Conservation (phyloP, 2,329 filamentous ascomycete genomes). For the Sphaerulina vaccinii region DNA sequence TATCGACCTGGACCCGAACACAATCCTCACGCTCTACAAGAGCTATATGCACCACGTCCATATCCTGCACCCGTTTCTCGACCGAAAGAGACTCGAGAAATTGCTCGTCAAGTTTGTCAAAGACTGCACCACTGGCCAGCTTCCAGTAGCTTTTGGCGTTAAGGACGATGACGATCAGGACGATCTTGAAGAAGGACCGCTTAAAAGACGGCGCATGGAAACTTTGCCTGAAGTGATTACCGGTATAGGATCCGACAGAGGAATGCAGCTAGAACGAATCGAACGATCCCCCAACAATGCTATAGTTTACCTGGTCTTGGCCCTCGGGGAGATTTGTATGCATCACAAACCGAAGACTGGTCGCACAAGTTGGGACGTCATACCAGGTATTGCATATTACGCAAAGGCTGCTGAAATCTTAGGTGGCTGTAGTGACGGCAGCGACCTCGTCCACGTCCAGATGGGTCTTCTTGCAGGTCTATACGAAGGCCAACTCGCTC, state of each 20-base stretch:
- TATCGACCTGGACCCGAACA: conserved; percentile 54
- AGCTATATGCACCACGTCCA: conserved; percentile 62
- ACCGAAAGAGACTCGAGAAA: conserved; percentile 51
- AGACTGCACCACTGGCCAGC: conserved; percentile 44
- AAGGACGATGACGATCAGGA: conserved; percentile 26
- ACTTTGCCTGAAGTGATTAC: conserved; percentile 13
- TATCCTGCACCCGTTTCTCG: conserved; percentile 63
- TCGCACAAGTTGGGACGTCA: conserved; percentile 62
- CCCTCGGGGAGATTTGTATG: conserved; percentile 80
- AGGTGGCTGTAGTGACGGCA: conserved; percentile 74
- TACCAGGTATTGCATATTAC: conserved; percentile 89
- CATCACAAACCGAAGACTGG: conserved; percentile 32
- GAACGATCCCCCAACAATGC: conserved; percentile 73
- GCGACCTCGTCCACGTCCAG: conserved; percentile 79
- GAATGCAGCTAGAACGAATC: conserved; percentile 17
- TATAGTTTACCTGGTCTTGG: conserved; percentile 77
- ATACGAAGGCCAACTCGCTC: conserved; percentile 83
- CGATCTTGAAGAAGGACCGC: conserved; percentile 27
- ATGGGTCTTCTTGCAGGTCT: conserved; percentile 80
- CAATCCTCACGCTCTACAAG: conserved; percentile 51
- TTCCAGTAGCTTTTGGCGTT: conserved; percentile 32
- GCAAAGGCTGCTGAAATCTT: conserved; percentile 83
- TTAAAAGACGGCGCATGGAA: conserved; percentile 34
- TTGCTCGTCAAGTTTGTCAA: conserved; percentile 55
- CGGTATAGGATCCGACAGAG: conserved; percentile 9